Evolutionary conservation across 805 yeast species (phyloP), one percentile per base, ranked within the genome.

Genomic region (Metschnikowia cubensis): DNA sequence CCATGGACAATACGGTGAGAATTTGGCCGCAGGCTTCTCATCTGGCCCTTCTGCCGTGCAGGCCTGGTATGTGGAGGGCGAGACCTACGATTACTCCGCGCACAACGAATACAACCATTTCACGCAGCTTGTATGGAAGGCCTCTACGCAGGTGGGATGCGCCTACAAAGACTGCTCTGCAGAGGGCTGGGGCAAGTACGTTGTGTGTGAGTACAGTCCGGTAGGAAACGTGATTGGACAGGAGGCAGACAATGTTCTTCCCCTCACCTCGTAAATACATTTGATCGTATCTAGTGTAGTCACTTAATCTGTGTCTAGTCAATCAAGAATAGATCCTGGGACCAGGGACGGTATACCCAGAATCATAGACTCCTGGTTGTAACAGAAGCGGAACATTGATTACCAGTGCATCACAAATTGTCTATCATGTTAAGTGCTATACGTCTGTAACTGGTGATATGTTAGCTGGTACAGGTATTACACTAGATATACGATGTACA

Each of bases 31-130:
- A 17, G 74, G 74, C 0, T 69, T 54, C 51, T 50, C 58, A 17
- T 41, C 52, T 11, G 74, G 71, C 22, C 57, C 60, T 11, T 44
- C 64, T 18, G 75, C 75, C 7, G 60, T 70, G 6, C 52, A 59
- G 13, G 75, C 74, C 17, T 73, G 77, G 77, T 71, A 72, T 60
- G 63, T 53, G 39, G 76, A 71, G 59, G 73, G 73, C 46, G 50
- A 58, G 10, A 48, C 62, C 18, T 69, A 61, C 52, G 53, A 57
- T 50, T 69, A 63, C 53, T 32, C 45, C n/a, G 34, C 62, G 4
- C 63, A 61, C 32, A 59, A 62, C 51, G 56, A 59, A 11, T 68
- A 62, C 51, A 60, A 67, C 52, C 70, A 66, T 44, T 66, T 66
- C 54, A 66, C 70, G 14, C 69, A 65, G 51, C 61, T 66, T 17